Conservation (phyloP, 2,329 filamentous ascomycete genomes). For the Aspergillus brunneoviolaceus region DNA sequence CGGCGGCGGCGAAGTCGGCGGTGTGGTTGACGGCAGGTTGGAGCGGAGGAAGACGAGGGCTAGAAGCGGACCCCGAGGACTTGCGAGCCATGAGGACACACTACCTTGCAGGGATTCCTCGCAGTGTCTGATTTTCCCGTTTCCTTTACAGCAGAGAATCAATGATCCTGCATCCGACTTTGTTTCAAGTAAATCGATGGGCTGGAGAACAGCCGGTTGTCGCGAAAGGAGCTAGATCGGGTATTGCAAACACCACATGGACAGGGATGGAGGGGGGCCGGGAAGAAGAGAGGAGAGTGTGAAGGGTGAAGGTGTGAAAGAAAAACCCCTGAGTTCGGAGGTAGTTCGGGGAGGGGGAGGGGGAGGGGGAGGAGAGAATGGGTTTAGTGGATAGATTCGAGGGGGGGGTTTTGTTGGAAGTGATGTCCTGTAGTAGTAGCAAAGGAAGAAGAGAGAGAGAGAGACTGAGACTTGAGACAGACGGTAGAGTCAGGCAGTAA, state of each 20-base stretch:
- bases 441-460: not conserved
- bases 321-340: not conserved
- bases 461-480: not conserved
- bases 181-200: not conserved
- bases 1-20: constrained; percentile 29
- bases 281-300: not conserved
- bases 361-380: not conserved
- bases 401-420: not conserved
- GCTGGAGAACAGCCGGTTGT: constrained; percentile 2
- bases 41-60: constrained; percentile 25
- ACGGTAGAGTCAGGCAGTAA: not conserved
- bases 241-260: constrained; percentile 1
- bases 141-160: too few relatives aligned
- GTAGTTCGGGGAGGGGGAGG: not conserved
- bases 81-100: constrained; percentile 33
- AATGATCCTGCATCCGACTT: not conserved
- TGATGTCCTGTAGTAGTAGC: too few relatives aligned
- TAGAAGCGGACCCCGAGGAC: constrained; percentile 20
- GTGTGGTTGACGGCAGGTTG: constrained; percentile 26
- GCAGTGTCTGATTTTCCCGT: too few relatives aligned
- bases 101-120: not conserved
- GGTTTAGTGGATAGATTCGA: not conserved
- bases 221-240: not conserved
- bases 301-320: not conserved
- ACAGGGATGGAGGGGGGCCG: not conserved